Base-by-base conservation (phyloP, 441 rosid species). In the Viola pubescens region DNA sequence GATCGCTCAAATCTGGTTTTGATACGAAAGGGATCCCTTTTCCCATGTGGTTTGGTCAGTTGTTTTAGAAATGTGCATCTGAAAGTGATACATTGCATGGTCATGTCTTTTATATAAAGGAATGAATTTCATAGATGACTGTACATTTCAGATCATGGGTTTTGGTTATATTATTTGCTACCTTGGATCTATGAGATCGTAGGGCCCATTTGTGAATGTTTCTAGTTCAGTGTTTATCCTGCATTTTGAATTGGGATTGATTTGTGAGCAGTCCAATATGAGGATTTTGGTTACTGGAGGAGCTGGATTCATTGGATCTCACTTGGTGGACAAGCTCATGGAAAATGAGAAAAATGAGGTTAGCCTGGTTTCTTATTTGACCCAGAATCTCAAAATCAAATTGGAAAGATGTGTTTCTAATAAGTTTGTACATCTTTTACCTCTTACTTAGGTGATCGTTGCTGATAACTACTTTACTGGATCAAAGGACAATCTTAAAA, bases 301-400 rank as follows among this genome's bases (percentile, higher is more conserved):
- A 73, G 97, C 98, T 79, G 97, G 97, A 65, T 91, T 91, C 71
- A 91, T 91, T 5, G 98, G 97, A 48, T 91, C 98, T 41, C 98
- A 91, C 65, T 68, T 89, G 6, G 97, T 91, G 64, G 98, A 91
- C 79, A 85, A 45, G 67, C 73, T 91, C 71, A 91, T 91, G 98
- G 83, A 87, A 75, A 89, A 91, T 62, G 98, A 87, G 62, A 91
- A 87, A 73, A 91, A 91, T 52, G 95, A 91, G 77, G 94, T 88
- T 44, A 40, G 65, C 58, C 19, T 49, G 7, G 41, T 41, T 60
- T n/a, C 37, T 52, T 26, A 2, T 16, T 19, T 48, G 12, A 41
- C 12, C 12, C 9, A 7, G 45, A 40, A 10, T 34, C 26, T 7
- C 1, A 1, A 12, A 14, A 26, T 12, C 4, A 34, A 14, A 13